phyloP scores from a whole-genome alignment of 805 yeast genomes.

The Kuraishia borneana region DNA sequence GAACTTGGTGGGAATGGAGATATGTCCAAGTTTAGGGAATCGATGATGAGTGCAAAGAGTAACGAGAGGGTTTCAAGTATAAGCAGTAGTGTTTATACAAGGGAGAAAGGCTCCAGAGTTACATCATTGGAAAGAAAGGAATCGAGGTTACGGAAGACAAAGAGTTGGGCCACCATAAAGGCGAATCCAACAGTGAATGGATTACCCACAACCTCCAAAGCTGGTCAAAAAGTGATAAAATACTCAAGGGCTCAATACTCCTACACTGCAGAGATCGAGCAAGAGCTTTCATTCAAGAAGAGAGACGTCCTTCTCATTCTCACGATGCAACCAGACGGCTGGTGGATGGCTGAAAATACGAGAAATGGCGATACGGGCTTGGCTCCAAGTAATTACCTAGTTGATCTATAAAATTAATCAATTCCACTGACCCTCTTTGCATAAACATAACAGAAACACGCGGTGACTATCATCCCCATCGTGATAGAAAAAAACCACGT shows the following conservation, averaged over 20 bases:
- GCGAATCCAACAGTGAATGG: conserved; percentile 13
- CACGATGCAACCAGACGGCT: conserved; percentile 55
- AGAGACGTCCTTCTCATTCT: conserved; percentile 43
- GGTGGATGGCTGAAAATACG: conserved; percentile 63
- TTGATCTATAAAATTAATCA: conserved; percentile 11
- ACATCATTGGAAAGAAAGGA: neutral
- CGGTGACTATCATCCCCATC: conserved; percentile 32
- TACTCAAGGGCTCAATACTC: conserved; percentile 47
- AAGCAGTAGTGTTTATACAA: neutral
- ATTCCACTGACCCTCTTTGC: conserved; percentile 30
- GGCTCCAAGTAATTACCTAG: conserved; percentile 52
- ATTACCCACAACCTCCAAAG: conserved; percentile 36
- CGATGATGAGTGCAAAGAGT: conserved; percentile 10
- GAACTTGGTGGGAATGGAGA: conserved; percentile 30
- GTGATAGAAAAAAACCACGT: conserved; percentile 55
- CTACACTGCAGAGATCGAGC: conserved; percentile 48
- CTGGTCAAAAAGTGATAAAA: conserved; percentile 41
- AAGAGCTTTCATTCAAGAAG: conserved; percentile 47
- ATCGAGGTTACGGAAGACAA: conserved; percentile 11
- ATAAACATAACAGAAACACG: conserved; percentile 33
- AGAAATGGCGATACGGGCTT: conserved; percentile 36
- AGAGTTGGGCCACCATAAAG: conserved; percentile 15
- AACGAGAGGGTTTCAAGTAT: neutral
- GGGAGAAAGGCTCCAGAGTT: neutral
- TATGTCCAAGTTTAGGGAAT: conserved; percentile 24